Base-by-base conservation (phyloP, 2,329 filamentous ascomycete genomes). In the Corniculantispora saksenae region DNA sequence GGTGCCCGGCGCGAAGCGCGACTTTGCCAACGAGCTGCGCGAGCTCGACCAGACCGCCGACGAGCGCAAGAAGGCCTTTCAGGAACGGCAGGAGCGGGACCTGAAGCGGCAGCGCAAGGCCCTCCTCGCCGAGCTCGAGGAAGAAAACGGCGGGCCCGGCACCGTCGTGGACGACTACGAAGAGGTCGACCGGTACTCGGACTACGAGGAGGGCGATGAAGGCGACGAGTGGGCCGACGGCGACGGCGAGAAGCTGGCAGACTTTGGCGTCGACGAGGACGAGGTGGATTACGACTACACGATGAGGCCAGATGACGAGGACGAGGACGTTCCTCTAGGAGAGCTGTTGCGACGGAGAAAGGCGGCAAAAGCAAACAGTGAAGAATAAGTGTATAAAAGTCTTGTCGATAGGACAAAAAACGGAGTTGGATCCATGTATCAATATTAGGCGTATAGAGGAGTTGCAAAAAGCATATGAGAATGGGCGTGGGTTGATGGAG, bases 201-300 rank as follows among this genome's bases (percentile, higher is more conserved):
- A 80, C 0, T 84, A 86, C 2, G 70, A 72, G 3, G 70, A 72
- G 3, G 72, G 71, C 13, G 62, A 69, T 68, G 70, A 69, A 3
- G 69, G 69, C 71, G 83, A 83, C 50, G 84, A 80, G 6, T 95
- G 91, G 91, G 86, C 83, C 0, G 94, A 94, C 69, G 83, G 86
- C 0, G 91, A 94, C 61, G 92, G 91, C 1, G 91, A 94, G 72
- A 81, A 87, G 40, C 77, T 95, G 58, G 82, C 85, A 50, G 92
- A 95, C 71, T 95, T 89, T 72, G 92, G 92, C 1, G 91, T 95
- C 0, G 92, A 94, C 70, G 90, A 93, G 71, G 90, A 91, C 17
- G 85, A 84, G 0, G 89, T 93, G 9, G 83, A 85, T 19, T 83
- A 86, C 1, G 88, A 93, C 70, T 78, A 94, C 17, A 91, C 91